Evolutionary conservation across 805 yeast species (phyloP), one percentile per base, ranked within the genome.

Genomic region (Priceomyces medius): DNA sequence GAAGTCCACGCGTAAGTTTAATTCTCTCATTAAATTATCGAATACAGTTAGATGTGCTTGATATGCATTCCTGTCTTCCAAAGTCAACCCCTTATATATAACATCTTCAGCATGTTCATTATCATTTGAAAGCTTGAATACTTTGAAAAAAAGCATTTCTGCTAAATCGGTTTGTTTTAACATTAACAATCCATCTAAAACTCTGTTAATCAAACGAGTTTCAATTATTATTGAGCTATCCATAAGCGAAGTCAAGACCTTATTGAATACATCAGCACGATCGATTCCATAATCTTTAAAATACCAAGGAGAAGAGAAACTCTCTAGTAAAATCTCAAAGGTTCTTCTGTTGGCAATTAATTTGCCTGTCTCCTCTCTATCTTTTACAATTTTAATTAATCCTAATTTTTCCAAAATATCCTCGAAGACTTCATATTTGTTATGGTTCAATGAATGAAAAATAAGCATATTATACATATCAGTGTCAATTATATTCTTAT

Each of bases 391-490:
- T 16, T 31, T 24, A 4, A 13, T 13, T 10, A 48, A 20, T 17
- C 45, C 34, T 18, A 50, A 40, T 9, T 42, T 34, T 9, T 40
- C 28, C 27, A 54, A 7, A 10, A 66, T 51, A 19, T 59, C 63
- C 4, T 50, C 43, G 6, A 59, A 48, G 0, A 65, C 51, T 1
- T 45, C 46, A 10, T 38, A 37, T 20, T 56, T 43, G 2, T 51
- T 42, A 44, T 68, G 66, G 39, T 68, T 49, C 6, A 63, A 46
- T 1, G 70, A 67, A 33, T 49, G 51, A 29, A 53, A 46, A 9
- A 66, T 48, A n/a, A 65, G 48, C 16, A 50, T 45, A 40, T 64
- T 63, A 21, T 46, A 47, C 3, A 59, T 56, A 20, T 50, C 57
- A 8, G 53, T 43, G 14, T 43, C 43, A 3, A 43, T 20, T 7